Evolutionary conservation across 2,329 filamentous ascomycete genomes (phyloP).

Genomic region (Aspergillus calidoustus): DNA sequence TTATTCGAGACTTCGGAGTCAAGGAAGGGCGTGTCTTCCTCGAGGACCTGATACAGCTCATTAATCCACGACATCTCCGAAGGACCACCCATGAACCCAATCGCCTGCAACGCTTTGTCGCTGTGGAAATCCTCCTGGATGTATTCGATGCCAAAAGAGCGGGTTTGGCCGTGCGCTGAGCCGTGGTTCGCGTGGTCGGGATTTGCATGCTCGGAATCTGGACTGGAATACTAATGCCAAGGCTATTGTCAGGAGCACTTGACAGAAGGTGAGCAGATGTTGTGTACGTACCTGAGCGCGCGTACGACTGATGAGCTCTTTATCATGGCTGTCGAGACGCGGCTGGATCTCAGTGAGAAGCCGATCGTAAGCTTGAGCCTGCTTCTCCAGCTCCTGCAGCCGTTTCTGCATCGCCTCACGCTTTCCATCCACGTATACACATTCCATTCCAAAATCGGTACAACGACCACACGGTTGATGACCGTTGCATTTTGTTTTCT

Average conservation of each 20-base stretch:
- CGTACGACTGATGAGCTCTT: constrained; percentile 37
- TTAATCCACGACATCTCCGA: constrained; percentile 51
- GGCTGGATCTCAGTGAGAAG: constrained; percentile 38
- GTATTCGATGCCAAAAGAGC: constrained; percentile 41
- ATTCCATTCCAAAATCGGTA: constrained; percentile 43
- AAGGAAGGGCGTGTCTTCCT: constrained; percentile 28
- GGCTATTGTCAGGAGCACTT: constrained; percentile 9
- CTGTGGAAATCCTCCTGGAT: constrained; percentile 50
- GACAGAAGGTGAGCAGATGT: not conserved
- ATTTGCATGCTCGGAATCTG: not conserved
- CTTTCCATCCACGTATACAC: constrained; percentile 51
- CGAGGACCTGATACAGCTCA: constrained; percentile 43
- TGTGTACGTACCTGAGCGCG: constrained; percentile 37
- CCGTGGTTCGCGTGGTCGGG: constrained; percentile 16
- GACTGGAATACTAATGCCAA: not conserved
- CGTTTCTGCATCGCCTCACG: constrained; percentile 49
- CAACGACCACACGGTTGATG: constrained; percentile 51
- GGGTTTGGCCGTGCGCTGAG: constrained; percentile 11
- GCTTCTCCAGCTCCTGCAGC: constrained; percentile 42
- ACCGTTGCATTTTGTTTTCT: constrained; percentile 53
- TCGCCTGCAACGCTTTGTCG: constrained; percentile 41
- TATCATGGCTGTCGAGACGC: constrained; percentile 34
- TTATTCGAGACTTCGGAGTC: constrained; percentile 26
- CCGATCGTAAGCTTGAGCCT: constrained; percentile 42
- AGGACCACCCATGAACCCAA: constrained; percentile 50